A percentile compares a stretch with the other conserved stretches of the same genome.
These are phyloP conservation scores for Yamadazyma kitorensis DNA, from an alignment of 805 yeast genomes.

Conservation along the genomic window DNA sequence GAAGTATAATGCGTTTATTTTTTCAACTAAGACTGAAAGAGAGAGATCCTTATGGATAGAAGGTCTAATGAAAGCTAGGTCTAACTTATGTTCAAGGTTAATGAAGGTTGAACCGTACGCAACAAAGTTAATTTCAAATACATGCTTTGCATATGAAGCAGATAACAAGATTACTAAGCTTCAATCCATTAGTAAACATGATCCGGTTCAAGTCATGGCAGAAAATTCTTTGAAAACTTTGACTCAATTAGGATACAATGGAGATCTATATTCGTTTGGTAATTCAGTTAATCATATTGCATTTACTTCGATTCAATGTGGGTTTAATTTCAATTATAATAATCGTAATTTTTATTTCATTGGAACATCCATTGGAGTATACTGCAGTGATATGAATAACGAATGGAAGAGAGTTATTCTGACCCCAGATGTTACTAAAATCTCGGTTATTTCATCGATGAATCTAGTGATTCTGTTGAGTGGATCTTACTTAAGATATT, in stretches of 20 bases:
- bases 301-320: slow-evolving; percentile 39
- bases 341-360: slow-evolving; percentile 47
- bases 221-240: slow-evolving; percentile 20
- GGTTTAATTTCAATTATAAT: slow-evolving; percentile 44
- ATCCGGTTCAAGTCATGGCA: slow-evolving; percentile 43
- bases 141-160: slow-evolving; percentile 63
- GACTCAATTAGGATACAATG: slow-evolving; percentile 19
- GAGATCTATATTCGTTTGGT: slow-evolving; percentile 23
- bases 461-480: slow-evolving; percentile 58
- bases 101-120: slow-evolving; percentile 51
- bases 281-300: slow-evolving; percentile 23
- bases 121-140: slow-evolving; percentile 52
- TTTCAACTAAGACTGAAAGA: slow-evolving; percentile 42
- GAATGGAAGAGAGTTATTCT: slow-evolving; percentile 62
- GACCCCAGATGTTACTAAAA: slow-evolving; percentile 50
- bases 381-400: slow-evolving; percentile 42
- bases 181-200: slow-evolving; percentile 51
- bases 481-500: slow-evolving; percentile 57
- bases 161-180: slow-evolving; percentile 48
- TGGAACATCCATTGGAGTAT: slow-evolving; percentile 67
- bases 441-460: slow-evolving; percentile 58
- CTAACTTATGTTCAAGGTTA: slow-evolving; percentile 28
- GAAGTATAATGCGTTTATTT: slow-evolving; percentile 51
- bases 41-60: slow-evolving; percentile 62
- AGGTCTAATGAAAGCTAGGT: slow-evolving; percentile 12